Conservation (phyloP, 345 rosid genomes). For the Eucalyptus albens region DNA sequence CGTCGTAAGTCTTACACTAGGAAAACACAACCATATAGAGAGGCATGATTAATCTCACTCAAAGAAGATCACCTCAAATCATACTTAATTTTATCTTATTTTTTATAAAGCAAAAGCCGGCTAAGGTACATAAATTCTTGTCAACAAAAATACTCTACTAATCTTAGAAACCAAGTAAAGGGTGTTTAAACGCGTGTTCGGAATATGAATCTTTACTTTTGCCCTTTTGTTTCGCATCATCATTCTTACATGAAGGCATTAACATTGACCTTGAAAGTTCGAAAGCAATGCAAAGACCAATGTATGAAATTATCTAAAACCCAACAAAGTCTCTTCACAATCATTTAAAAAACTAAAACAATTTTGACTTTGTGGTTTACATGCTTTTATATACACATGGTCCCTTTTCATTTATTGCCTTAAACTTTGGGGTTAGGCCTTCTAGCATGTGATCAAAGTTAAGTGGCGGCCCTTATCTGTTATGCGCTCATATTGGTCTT, state of each 20-base stretch:
- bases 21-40: not conserved
- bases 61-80: not conserved
- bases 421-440: not conserved
- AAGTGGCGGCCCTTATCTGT: accelerated
- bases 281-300: not conserved
- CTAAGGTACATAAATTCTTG: not conserved
- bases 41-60: not conserved
- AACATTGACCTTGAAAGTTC: not conserved
- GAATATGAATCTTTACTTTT: not conserved
- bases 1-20: not conserved
- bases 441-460: not conserved
- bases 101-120: not conserved
- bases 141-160: not conserved
- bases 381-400: not conserved
- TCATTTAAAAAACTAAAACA: not conserved
- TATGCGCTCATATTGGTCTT: accelerated
- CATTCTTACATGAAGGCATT: not conserved
- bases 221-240: not conserved
- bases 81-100: not conserved
- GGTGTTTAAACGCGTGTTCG: not conserved
- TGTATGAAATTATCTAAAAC: not conserved
- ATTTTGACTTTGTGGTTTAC: not conserved
- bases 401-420: not conserved
- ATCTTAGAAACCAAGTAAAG: not conserved
- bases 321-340: not conserved